Base-by-base conservation (phyloP, 2,329 filamentous ascomycete genomes). In the Fonsecaea erecta region DNA sequence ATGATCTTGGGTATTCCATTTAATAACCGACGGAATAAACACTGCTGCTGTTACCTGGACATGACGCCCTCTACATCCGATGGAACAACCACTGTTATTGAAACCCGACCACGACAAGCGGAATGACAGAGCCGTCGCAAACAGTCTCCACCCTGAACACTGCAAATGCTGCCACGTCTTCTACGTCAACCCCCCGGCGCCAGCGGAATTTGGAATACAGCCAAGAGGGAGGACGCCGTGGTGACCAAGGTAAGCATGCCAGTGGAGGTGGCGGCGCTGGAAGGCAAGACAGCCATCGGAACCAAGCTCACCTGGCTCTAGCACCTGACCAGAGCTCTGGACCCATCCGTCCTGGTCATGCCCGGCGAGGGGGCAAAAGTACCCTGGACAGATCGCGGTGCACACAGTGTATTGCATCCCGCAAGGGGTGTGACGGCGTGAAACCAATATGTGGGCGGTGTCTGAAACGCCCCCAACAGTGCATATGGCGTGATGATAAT, bases 391-490 rank as follows among this genome's bases (percentile, higher is more conserved):
- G 35, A 30, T 21, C 21, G 18, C 54, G 21, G 18, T 57, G 54
- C 26, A 37, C 34, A 46, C 24, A 4, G 4, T 57, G 54, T 30
- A 12, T 46, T 7, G 12, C 18, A 32, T 37, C 32, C 0, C 35
- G 16, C 8, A 57, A 43, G 18, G 12, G 35, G 35, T 57, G 54
- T 12, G 54, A 57, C 35, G 16, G 54, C 24, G 54, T 46, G 21
- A 57, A 57, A 43, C 54, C 54, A 1, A 35, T 57, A 35, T 57
- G 54, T 26, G 54, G 54, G 12, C 43, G 35, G 54, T 57, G 21
- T 12, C 12, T 3, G 12, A 57, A 5, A 28, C 35, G 16, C 5
- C 54, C 18, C 11, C 2, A 24, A 3, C 18, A 16, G 16, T 57
- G 54, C 35, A 18, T 14, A 28, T 43, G 26, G 18, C 54, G 12